Evolutionary conservation across 2,329 filamentous ascomycete genomes (phyloP).

Genomic region (Cyclaneusma minus): DNA sequence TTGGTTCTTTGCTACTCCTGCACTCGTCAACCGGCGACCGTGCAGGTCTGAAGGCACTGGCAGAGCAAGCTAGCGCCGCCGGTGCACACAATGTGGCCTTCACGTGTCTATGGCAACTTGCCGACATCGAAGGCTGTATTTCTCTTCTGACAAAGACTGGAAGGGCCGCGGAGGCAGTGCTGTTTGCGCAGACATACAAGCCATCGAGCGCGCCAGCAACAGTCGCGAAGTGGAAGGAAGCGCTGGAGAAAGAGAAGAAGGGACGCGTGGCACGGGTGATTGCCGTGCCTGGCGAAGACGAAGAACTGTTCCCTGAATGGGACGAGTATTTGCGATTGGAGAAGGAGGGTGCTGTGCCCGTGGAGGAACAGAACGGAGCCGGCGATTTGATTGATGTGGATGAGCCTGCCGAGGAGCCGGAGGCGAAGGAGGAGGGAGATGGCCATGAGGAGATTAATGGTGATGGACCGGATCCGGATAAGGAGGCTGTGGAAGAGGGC

Average conservation of each 20-base stretch:
- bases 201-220: slow-evolving; percentile 56
- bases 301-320: slow-evolving; percentile 93
- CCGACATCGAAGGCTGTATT: slow-evolving; percentile 68
- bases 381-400: slow-evolving; percentile 17
- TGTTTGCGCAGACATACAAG: slow-evolving; percentile 93
- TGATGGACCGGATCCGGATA: slow-evolving; percentile 9
- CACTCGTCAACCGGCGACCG: slow-evolving; percentile 75
- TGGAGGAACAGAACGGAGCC: slow-evolving; percentile 3
- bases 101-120: slow-evolving; percentile 74
- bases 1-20: slow-evolving; percentile 76
- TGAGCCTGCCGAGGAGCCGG: slow-evolving; percentile 9
- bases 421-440: slow-evolving; percentile 1
- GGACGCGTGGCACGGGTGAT: slow-evolving; percentile 70
- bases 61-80: slow-evolving; percentile 56
- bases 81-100: slow-evolving; percentile 90
- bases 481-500: slow-evolving; percentile 8
- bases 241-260: slow-evolving; percentile 73
- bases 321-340: slow-evolving; percentile 77
- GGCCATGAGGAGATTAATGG: slow-evolving; percentile 3
- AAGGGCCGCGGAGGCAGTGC: slow-evolving; percentile 67
- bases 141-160: slow-evolving; percentile 66
- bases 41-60: slow-evolving; percentile 57
- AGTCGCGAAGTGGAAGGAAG: slow-evolving; percentile 68
- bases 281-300: slow-evolving; percentile 66
- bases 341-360: slow-evolving; percentile 36